Conservation (phyloP, 2,329 filamentous ascomycete genomes). For the Paecilomyces niveus region DNA sequence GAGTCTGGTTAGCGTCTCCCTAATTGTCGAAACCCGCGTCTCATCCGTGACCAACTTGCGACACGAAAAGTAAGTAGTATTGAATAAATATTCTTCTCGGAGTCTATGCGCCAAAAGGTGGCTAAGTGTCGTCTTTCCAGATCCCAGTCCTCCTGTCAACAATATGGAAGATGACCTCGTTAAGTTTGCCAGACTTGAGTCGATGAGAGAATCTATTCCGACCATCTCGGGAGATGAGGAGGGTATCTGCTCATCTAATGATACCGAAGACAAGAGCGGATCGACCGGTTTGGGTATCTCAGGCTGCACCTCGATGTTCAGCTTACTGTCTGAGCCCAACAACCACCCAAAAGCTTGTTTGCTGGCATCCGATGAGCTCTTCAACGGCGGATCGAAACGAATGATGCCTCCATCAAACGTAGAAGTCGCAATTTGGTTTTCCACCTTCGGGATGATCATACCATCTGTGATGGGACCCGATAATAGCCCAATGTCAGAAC, state of each 20-base stretch:
- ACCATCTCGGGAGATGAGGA: constrained; percentile 58
- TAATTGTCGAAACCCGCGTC: constrained; percentile 79
- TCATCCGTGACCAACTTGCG: constrained; percentile 85
- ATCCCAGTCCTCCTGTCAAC: constrained; percentile 79
- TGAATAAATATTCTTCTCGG: constrained; percentile 65
- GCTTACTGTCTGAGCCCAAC: constrained; percentile 66
- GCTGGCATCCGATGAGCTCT: constrained; percentile 21
- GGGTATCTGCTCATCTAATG: constrained; percentile 51
- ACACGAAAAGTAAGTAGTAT: constrained; percentile 80
- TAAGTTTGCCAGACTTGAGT: constrained; percentile 66
- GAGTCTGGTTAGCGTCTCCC: constrained; percentile 73
- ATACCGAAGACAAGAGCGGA: constrained; percentile 26
- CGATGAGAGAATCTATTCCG: constrained; percentile 72
- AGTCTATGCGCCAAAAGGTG: constrained; percentile 69
- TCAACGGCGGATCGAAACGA: constrained; percentile 60
- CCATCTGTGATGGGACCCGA: constrained; percentile 86
- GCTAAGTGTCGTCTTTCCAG: constrained; percentile 79
- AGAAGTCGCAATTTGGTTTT: constrained; percentile 46
- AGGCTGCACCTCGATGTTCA: constrained; percentile 67
- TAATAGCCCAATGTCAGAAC: constrained; percentile 56
- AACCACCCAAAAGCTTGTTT: constrained; percentile 55
- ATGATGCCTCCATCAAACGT: constrained; percentile 80
- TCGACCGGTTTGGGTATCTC: constrained; percentile 61
- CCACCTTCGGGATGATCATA: constrained; percentile 61
- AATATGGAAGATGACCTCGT: constrained; percentile 83